Conservation (phyloP, 257 asterid genomes). For the Solanum sitiens region DNA sequence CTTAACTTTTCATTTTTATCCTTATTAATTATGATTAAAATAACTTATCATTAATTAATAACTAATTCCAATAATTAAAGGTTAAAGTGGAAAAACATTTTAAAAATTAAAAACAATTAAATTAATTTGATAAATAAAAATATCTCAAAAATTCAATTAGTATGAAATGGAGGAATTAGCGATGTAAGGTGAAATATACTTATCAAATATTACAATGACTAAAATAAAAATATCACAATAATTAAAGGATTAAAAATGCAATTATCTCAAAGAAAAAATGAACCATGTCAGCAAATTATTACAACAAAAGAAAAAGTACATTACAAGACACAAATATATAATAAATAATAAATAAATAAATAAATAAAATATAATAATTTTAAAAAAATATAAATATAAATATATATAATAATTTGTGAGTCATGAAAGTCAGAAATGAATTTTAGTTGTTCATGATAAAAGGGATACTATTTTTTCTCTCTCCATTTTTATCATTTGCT, state of each 20-base stretch:
- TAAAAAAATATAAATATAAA: not conserved
- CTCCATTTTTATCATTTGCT: not conserved
- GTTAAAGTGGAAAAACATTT: too few relatives aligned
- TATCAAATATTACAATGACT: not conserved
- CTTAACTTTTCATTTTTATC: too few relatives aligned
- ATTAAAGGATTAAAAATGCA: not conserved
- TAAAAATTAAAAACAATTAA: too few relatives aligned
- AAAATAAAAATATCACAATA: not conserved
- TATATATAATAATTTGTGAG: not conserved
- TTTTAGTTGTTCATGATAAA: not conserved
- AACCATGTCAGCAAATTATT: not conserved
- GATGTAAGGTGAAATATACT: not conserved
- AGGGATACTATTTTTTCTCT: not conserved
- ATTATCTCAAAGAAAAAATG: not conserved
- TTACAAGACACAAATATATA: not conserved
- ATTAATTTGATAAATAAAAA: too few relatives aligned
- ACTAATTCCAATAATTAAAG: too few relatives aligned
- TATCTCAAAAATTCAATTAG: too few relatives aligned
- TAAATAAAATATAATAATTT: not conserved
- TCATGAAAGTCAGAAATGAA: not conserved
- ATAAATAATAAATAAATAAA: not conserved
- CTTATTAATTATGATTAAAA: too few relatives aligned
- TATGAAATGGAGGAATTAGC: too few relatives aligned
- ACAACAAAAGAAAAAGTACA: not conserved
- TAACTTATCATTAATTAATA: too few relatives aligned